Percentiles rank a stretch among this genome's conserved stretches.
These are phyloP conservation scores for Phytophthora uliginosa DNA, from an alignment of 352 stramenopile species.

Conservation along the genomic window DNA sequence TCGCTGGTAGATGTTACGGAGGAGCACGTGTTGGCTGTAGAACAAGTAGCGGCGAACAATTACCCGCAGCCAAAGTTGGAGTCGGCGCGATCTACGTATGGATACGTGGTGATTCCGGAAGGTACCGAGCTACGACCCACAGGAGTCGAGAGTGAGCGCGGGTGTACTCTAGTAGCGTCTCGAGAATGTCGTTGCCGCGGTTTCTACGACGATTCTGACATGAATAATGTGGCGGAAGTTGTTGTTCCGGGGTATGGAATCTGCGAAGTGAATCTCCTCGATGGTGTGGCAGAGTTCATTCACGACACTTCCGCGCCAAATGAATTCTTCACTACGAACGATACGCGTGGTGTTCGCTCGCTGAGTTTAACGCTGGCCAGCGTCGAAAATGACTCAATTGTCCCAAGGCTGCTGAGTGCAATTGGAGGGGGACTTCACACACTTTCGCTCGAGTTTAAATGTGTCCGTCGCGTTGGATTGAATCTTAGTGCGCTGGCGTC, in stretches of 20 bases:
- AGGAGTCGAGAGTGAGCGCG: not conserved
- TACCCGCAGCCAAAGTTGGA: not conserved
- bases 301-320: not conserved
- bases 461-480: not conserved
- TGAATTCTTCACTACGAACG: not conserved
- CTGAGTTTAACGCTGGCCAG: not conserved
- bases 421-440: not conserved
- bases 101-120: not conserved
- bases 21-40: not conserved
- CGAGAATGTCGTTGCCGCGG: not conserved
- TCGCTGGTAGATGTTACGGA: not conserved
- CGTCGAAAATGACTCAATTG: not conserved
- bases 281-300: not conserved
- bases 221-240: not conserved
- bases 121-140: not conserved
- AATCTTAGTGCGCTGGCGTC: not conserved
- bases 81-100: not conserved
- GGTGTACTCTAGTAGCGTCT: not conserved
- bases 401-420: not conserved
- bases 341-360: not conserved
- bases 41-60: not conserved
- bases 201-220: not conserved
- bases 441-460: not conserved
- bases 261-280: not conserved
- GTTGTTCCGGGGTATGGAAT: constrained; percentile 3